Evolutionary conservation across 768 basidiomycete genomes (phyloP).

Genomic region (Rhizopogon vinicolor): DNA sequence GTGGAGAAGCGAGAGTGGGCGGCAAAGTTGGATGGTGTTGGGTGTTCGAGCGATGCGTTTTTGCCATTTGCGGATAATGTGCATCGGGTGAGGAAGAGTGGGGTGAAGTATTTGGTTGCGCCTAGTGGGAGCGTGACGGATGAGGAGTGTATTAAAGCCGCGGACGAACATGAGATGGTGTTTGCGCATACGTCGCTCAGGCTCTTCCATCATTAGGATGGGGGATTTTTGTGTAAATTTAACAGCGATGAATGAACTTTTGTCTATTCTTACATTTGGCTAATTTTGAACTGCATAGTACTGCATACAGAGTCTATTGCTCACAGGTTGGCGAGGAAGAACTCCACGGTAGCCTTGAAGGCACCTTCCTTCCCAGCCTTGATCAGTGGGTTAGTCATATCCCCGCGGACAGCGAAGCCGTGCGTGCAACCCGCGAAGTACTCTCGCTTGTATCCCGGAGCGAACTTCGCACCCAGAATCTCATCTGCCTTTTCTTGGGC

Average conservation of each 20-base stretch:
- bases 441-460: constrained; percentile 45
- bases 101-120: constrained; percentile 88
- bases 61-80: constrained; percentile 99
- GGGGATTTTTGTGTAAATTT: not conserved
- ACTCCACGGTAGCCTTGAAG: constrained; percentile 54
- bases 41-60: constrained; percentile 96
- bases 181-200: constrained; percentile 87
- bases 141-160: constrained; percentile 91
- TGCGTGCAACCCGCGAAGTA: constrained; percentile 46
- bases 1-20: constrained; percentile 77
- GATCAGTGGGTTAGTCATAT: constrained; percentile 41
- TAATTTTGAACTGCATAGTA: not conserved
- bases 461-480: constrained; percentile 44
- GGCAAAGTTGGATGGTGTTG: constrained; percentile 71
- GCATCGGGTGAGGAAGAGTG: constrained; percentile 86
- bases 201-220: constrained; percentile 79
- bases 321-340: constrained; percentile 36
- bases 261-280: not conserved
- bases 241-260: not conserved
- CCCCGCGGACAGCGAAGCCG: constrained; percentile 50
- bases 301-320: not conserved
- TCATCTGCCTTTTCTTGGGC: constrained; percentile 41
- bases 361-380: constrained; percentile 62
- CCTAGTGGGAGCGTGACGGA: constrained; percentile 97
- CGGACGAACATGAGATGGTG: constrained; percentile 88